Percentiles rank a stretch among this genome's conserved stretches.
Evolutionary conservation across 2,329 filamentous ascomycete species (phyloP).

Genomic region (Trichophyton mentagrophytes): DNA sequence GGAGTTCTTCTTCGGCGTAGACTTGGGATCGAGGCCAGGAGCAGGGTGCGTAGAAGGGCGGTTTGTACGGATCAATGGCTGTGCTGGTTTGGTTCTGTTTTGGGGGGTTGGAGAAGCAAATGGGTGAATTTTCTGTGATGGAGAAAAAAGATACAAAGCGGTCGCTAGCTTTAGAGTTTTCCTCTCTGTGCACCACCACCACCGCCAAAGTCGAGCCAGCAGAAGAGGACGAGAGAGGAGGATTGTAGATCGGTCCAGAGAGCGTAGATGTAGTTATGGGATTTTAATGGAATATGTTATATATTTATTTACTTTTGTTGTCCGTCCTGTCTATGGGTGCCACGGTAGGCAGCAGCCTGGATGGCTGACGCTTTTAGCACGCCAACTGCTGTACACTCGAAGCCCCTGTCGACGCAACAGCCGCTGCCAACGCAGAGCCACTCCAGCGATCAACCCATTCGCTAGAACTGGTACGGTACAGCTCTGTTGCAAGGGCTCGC

Average conservation of each 20-base stretch:
- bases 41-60: background rate
- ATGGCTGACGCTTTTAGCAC: background rate
- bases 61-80: conserved; percentile 1
- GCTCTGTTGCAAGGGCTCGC: conserved; percentile 44
- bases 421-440: conserved; percentile 31
- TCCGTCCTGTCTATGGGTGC: background rate
- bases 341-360: background rate
- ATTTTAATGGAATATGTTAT: background rate
- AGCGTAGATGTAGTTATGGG: background rate
- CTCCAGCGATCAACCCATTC: conserved; percentile 57
- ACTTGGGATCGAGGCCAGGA: background rate
- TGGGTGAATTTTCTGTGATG: background rate
- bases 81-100: background rate
- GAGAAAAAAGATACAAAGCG: background rate
- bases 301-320: no score
- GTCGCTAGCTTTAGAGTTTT: conserved; percentile 5
- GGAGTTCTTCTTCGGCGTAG: background rate
- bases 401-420: background rate
- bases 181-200: background rate
- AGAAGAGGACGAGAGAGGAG: background rate
- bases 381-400: background rate
- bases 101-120: background rate
- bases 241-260: no score
- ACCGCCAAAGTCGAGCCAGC: no score
- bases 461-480: conserved; percentile 55